phyloP scores from a whole-genome alignment of 139 green algal species.

The Chlorella sp. region DNA sequence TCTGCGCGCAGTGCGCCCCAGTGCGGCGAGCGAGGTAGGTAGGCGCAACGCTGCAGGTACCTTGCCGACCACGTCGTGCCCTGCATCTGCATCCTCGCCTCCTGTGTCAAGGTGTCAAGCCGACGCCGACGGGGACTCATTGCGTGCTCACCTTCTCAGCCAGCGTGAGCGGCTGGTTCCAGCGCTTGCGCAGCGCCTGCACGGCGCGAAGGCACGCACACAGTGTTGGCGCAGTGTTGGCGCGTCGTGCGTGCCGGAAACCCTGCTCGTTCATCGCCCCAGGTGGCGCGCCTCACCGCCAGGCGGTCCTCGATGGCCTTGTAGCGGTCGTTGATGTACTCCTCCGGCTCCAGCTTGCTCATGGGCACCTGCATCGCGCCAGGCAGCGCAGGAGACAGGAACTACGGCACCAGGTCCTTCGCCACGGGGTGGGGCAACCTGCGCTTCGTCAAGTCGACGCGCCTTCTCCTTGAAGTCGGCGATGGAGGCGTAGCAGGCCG shows the following conservation, averaged over 20 bases:
- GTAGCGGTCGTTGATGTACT: constrained; percentile 87
- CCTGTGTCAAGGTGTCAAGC: too few species aligned
- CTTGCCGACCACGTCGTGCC: not conserved
- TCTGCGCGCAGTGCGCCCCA: constrained; percentile 34
- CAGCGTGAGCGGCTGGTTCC: constrained; percentile 84
- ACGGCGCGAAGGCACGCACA: not conserved
- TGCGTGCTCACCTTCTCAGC: constrained; percentile 81
- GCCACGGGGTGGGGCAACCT: not conserved
- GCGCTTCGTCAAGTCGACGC: not conserved
- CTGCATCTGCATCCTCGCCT: not conserved
- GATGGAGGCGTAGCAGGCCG: constrained; percentile 15
- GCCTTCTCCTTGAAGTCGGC: constrained; percentile 31
- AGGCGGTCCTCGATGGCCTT: constrained; percentile 76
- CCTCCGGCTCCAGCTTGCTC: constrained; percentile 64
- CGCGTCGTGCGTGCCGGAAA: too few species aligned
- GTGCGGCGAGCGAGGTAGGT: too few species aligned
- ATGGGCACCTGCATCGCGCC: constrained; percentile 62
- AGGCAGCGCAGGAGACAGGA: not conserved
- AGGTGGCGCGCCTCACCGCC: constrained; percentile 30
- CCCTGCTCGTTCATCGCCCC: not conserved
- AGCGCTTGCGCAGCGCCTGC: constrained; percentile 73
- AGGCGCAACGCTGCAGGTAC: not conserved
- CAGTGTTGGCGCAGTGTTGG: too few species aligned
- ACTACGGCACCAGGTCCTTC: not conserved
- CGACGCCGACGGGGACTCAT: too few species aligned